Percentiles rank a stretch among this genome's conserved stretches.
Conservation (phyloP, 129 eudicot genomes). For the Pseudognaphalium luteoalbum region DNA sequence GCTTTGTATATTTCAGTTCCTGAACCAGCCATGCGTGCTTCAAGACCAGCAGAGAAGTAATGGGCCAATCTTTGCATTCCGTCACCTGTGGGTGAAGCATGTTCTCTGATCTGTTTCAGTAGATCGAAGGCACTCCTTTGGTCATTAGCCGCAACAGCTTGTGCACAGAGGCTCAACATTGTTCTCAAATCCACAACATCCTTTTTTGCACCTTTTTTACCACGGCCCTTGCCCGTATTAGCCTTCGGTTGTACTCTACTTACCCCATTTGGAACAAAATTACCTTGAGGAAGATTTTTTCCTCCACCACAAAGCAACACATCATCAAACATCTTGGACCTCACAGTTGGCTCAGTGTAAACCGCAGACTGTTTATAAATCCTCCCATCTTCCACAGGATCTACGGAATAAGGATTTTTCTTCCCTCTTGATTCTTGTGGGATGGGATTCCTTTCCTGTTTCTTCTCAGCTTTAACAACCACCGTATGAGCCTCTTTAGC, state of each 20-base stretch:
- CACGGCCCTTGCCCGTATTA: slow-evolving; percentile 49
- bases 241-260: slow-evolving; percentile 35
- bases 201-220: slow-evolving; percentile 55
- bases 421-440: slow-evolving; percentile 44
- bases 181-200: slow-evolving; percentile 73
- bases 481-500: not conserved
- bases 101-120: slow-evolving; percentile 66
- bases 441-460: slow-evolving; percentile 18
- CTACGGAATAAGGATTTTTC: slow-evolving; percentile 41
- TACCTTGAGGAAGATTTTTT: slow-evolving; percentile 45
- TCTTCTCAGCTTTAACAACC: slow-evolving; percentile 39
- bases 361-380: slow-evolving; percentile 57
- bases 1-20: slow-evolving; percentile 61
- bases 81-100: slow-evolving; percentile 70
- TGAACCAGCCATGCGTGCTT: slow-evolving; percentile 84
- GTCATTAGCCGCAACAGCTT: slow-evolving; percentile 69
- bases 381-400: slow-evolving; percentile 44
- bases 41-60: slow-evolving; percentile 72
- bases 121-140: slow-evolving; percentile 57
- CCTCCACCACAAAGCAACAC: slow-evolving; percentile 59
- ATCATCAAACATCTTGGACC: slow-evolving; percentile 64
- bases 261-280: slow-evolving; percentile 44
- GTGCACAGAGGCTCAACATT: slow-evolving; percentile 72
- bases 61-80: slow-evolving; percentile 87
- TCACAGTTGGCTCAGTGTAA: slow-evolving; percentile 51